Evolutionary conservation across 768 basidiomycete species (phyloP), one percentile per base, ranked within the genome.

Genomic region (Neoboletus brunneissimus): DNA sequence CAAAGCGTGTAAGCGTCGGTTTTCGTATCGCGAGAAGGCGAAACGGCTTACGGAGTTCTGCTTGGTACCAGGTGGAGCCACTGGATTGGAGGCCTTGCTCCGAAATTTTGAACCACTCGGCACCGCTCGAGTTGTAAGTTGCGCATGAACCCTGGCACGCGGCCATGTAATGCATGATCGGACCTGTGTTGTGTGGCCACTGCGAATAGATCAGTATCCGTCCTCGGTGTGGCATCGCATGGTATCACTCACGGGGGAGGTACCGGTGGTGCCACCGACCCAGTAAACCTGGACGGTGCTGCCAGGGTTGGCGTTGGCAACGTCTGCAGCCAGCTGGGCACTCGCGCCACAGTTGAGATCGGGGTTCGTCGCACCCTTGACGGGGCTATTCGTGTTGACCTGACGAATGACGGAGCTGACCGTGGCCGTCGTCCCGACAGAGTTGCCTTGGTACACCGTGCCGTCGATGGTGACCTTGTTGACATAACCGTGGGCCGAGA

Each of bases 91-190:
- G 69, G 11, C 81, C 84, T 12, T 73, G 72, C 64, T 86, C 78
- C n/a, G 79, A 66, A 40, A 87, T 84, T 76, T 89, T 90, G 80
- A 90, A 88, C 86, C 86, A 91, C 59, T 84, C 72, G 13, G 86
- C 84, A 35, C 68, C 61, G 20, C 75, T 70, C 10, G 81, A 69
- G 62, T 86, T 75, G 69, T 82, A 88, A 55, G 80, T 66, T 54
- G 77, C 70, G 69, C 87, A 90, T 10, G 81, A 64, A 1, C 76
- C 73, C n/a, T 73, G 66, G 59, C 89, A 91, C 47, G 71, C 63
- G 16, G 87, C 81, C 80, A 91, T 79, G 71, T 91, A 91, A 42
- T 85, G 86, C 71, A 89, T 73, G 72, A 88, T 71, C 0, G 88
- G 87, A 3, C 88, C 88, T 11, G 73, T 78, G 58, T 84, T 76